phyloP scores from a whole-genome alignment of 2,329 filamentous ascomycete genomes.

The Sphaceloma murrayae region DNA sequence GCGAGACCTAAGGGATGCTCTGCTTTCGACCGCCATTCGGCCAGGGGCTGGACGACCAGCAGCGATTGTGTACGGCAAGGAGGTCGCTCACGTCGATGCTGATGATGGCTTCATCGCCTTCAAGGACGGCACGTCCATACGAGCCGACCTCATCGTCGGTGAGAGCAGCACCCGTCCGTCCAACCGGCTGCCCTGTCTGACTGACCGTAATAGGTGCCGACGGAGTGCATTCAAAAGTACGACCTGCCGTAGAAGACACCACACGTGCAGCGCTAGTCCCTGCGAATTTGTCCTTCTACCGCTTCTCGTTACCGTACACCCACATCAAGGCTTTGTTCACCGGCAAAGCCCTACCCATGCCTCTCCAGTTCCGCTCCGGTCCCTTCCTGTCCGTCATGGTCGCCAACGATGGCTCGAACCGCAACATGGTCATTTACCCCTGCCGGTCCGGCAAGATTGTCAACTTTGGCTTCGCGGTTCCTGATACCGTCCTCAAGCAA shows the following conservation, averaged over 20 bases:
- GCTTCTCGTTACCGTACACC: conserved; percentile 6
- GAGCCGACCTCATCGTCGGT: conserved; percentile 9
- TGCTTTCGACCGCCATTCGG: not conserved
- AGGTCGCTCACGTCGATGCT: not conserved
- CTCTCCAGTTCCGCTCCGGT: not conserved
- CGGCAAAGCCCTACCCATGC: not conserved
- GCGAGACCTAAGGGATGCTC: conserved; percentile 3
- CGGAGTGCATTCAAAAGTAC: conserved; percentile 10
- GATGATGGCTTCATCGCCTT: conserved; percentile 7
- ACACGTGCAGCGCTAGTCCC: not conserved
- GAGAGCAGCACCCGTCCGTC: not conserved
- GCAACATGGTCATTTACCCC: conserved; percentile 8
- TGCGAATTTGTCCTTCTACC: conserved; percentile 3
- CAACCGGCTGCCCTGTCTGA: not conserved
- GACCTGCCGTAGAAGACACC: not conserved
- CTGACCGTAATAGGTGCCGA: conserved; percentile 1
- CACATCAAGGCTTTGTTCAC: not conserved
- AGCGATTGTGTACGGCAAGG: conserved; percentile 1
- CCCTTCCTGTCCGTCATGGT: conserved; percentile 10
- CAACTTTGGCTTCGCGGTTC: conserved; percentile 9
- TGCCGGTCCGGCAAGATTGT: conserved; percentile 5
- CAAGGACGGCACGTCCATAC: not conserved
- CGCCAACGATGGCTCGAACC: conserved; percentile 8
- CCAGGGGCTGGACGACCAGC: not conserved
- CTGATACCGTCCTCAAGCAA: conserved; percentile 6